Evolutionary conservation across 352 stramenopile genomes (phyloP).

Genomic region (Globisporangium radiosum): DNA sequence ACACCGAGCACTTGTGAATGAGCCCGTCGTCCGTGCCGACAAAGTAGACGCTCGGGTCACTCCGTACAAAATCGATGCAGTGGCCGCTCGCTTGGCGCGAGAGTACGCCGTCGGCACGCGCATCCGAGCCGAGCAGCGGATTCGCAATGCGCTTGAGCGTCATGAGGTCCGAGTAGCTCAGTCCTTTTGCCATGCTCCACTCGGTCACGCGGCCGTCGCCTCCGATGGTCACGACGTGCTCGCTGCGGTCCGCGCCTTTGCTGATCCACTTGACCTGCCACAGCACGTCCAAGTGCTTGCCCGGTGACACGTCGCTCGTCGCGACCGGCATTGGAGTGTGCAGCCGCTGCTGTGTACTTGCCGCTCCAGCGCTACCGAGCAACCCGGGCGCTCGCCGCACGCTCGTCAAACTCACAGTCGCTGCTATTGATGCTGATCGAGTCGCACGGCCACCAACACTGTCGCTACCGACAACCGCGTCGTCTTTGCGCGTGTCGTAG

Average conservation of each 20-base stretch:
- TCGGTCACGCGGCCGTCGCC: conserved; percentile 89
- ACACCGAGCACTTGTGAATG: conserved; percentile 89
- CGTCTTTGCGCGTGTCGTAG: conserved; percentile 83
- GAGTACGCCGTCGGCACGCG: conserved; percentile 80
- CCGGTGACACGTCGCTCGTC: conserved; percentile 44
- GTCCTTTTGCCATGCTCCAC: conserved; percentile 91
- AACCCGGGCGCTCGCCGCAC: conserved; percentile 2
- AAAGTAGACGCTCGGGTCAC: conserved; percentile 85
- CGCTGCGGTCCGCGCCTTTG: conserved; percentile 73
- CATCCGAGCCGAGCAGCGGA: conserved; percentile 52
- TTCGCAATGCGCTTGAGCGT: conserved; percentile 84
- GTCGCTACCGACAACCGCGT: conserved; percentile 10
- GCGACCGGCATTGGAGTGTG: conserved; percentile 41
- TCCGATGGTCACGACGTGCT: conserved; percentile 88
- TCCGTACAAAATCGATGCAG: conserved; percentile 81
- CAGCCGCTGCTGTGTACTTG: not conserved
- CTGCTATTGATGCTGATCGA: not conserved
- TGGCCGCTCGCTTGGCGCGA: conserved; percentile 81
- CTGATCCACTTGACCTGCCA: conserved; percentile 92
- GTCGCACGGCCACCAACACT: not conserved
- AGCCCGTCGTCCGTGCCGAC: conserved; percentile 89
- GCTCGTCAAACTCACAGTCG: not conserved
- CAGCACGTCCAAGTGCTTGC: conserved; percentile 87
- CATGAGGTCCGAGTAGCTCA: conserved; percentile 88
- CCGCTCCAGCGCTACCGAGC: not conserved